Conservation (phyloP, 345 rosid genomes). For the Gossypium raimondii region DNA sequence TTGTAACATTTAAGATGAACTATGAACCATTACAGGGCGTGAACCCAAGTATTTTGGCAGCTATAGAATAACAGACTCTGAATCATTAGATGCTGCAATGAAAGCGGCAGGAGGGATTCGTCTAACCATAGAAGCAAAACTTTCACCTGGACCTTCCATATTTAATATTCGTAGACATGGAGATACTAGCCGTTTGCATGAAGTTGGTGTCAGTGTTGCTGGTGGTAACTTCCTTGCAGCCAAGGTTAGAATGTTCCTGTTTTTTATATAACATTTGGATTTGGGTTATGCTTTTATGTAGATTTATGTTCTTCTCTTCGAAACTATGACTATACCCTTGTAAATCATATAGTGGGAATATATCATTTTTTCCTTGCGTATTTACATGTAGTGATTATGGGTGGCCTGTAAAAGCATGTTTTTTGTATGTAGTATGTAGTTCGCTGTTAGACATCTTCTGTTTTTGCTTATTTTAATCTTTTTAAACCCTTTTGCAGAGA, state of each 20-base stretch:
- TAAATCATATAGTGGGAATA: not conserved
- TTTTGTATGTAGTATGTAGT: not conserved
- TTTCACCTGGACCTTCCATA: conserved; percentile 94
- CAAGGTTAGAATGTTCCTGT: conserved; percentile 42
- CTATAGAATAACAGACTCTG: conserved; percentile 79
- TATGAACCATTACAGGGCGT: conserved; percentile 45
- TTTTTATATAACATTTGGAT: not conserved
- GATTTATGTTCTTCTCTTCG: not conserved
- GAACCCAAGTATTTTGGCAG: conserved; percentile 63
- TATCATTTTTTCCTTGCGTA: not conserved
- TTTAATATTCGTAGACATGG: conserved; percentile 83
- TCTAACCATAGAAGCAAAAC: conserved; percentile 83
- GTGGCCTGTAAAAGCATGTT: not conserved
- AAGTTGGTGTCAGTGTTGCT: conserved; percentile 88
- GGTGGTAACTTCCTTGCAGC: conserved; percentile 98
- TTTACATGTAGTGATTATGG: not conserved
- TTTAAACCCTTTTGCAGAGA: conserved; percentile 46
- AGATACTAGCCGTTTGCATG: conserved; percentile 80
- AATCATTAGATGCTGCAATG: conserved; percentile 80
- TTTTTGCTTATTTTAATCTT: conserved; percentile 14
- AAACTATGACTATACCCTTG: not conserved
- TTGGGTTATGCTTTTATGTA: not conserved
- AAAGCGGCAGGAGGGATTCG: conserved; percentile 95
- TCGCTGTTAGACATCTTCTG: conserved; percentile 2
- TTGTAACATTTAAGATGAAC: conserved; percentile 13